These are phyloP conservation scores for Phytophthora multivora DNA, from an alignment of 352 stramenopile species.

Conservation along the genomic window DNA sequence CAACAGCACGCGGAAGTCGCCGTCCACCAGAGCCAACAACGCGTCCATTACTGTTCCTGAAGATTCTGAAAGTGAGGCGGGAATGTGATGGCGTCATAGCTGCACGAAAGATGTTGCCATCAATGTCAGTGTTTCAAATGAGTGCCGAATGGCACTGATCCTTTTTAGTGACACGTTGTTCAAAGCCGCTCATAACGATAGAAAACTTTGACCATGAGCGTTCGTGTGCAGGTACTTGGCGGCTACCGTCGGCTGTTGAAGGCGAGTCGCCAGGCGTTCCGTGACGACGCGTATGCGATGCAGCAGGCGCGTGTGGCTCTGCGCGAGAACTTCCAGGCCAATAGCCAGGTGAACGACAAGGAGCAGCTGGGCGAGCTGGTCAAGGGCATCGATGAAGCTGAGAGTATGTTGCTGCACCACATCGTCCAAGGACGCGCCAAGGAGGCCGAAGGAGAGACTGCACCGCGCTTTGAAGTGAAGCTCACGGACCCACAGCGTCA, in stretches of 20 bases:
- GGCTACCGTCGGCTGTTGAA: conserved; percentile 81
- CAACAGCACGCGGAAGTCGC: conserved; percentile 53
- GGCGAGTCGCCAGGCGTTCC: conserved; percentile 76
- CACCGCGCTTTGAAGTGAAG: conserved; percentile 69
- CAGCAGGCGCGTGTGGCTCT: conserved; percentile 60
- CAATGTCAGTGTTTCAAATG: background rate
- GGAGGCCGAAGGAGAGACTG: conserved; percentile 28
- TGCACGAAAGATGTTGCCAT: conserved; percentile 13
- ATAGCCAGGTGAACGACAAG: conserved; percentile 62
- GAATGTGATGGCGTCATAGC: conserved; percentile 29
- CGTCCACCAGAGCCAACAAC: conserved; percentile 42
- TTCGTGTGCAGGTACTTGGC: conserved; percentile 64
- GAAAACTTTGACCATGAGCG: conserved; percentile 37
- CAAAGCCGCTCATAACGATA: too few species aligned
- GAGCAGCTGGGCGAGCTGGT: conserved; percentile 61
- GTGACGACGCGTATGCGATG: conserved; percentile 67
- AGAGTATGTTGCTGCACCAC: conserved; percentile 85
- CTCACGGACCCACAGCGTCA: conserved; percentile 81
- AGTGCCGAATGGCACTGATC: background rate
- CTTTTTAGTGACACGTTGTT: too few species aligned
- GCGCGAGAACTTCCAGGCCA: conserved; percentile 72
- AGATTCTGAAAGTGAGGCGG: conserved; percentile 14
- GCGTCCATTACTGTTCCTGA: conserved; percentile 42
- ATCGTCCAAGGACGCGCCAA: conserved; percentile 83
- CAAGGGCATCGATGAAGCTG: conserved; percentile 80